A percentile compares a stretch with the other conserved stretches of the same genome.
phyloP scores from a whole-genome alignment of 2,329 filamentous ascomycete species.

The Aspergillus sclerotialis region DNA sequence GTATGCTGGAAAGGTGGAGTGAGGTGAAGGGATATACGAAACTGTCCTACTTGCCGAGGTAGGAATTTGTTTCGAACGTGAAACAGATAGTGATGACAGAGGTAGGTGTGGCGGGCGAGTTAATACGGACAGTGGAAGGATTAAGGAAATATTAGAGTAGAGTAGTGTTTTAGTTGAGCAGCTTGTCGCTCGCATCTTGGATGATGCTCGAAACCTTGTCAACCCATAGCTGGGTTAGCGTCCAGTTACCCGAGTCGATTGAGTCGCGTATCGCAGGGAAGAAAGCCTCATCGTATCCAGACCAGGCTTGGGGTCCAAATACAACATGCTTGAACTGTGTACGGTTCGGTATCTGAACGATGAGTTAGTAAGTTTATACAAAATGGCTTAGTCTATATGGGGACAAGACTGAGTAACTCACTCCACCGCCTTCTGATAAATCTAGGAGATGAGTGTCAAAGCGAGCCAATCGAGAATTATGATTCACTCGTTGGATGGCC shows the following conservation, averaged over 20 bases:
- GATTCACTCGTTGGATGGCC: slow-evolving; percentile 60
- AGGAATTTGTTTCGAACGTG: too few species aligned
- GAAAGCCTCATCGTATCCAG: slow-evolving; percentile 57
- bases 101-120: not conserved
- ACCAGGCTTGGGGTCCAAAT: slow-evolving; percentile 76
- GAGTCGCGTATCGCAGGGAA: slow-evolving; percentile 85
- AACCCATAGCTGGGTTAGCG: slow-evolving; percentile 58
- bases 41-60: too few species aligned
- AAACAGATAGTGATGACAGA: too few species aligned
- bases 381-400: not conserved
- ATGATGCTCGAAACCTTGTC: slow-evolving; percentile 66
- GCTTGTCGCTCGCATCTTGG: slow-evolving; percentile 49
- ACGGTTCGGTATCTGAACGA: slow-evolving; percentile 66
- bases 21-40: slow-evolving; percentile 1
- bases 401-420: slow-evolving; percentile 56
- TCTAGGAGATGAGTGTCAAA: slow-evolving; percentile 85
- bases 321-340: slow-evolving; percentile 92
- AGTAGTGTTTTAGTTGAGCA: slow-evolving; percentile 29
- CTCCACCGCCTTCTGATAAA: slow-evolving; percentile 61
- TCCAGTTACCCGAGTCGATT: slow-evolving; percentile 65
- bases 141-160: slow-evolving; percentile 4
- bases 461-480: slow-evolving; percentile 69
- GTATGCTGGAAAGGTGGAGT: slow-evolving; percentile 5
- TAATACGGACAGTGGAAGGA: not conserved
- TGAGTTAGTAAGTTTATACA: not conserved